phyloP scores from a whole-genome alignment of 2,329 filamentous ascomycete genomes.

The Fusarium albosuccineum region DNA sequence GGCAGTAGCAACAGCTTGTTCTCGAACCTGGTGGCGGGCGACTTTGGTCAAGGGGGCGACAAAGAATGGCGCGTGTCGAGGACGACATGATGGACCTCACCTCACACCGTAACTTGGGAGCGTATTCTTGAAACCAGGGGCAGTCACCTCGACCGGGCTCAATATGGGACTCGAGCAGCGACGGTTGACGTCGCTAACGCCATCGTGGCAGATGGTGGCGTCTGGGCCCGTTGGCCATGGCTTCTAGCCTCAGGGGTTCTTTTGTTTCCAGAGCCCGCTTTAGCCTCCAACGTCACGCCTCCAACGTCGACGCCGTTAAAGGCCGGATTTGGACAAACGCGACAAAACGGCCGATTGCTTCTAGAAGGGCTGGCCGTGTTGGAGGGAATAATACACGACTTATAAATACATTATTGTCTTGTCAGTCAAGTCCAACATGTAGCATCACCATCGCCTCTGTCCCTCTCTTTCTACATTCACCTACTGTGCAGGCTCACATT shows the following conservation, averaged over 20 bases:
- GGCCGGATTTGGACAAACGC: constrained; percentile 33
- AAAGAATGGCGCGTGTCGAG: neutral
- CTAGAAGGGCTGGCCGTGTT: constrained; percentile 14
- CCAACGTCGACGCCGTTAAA: constrained; percentile 21
- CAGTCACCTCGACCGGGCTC: neutral
- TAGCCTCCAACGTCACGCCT: constrained; percentile 3
- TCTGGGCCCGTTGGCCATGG: constrained; percentile 18
- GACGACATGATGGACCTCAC: constrained; percentile 13
- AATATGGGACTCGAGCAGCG: constrained; percentile 2
- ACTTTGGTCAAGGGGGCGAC: constrained; percentile 1
- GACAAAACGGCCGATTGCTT: constrained; percentile 13
- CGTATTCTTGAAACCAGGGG: constrained; percentile 11
- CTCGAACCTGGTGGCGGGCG: constrained; percentile 19
- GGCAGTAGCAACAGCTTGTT: neutral
- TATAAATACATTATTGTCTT: constrained; percentile 12
- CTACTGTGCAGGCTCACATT: constrained; percentile 18
- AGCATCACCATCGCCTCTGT: neutral
- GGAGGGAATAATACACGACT: neutral
- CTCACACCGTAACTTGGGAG: constrained; percentile 24
- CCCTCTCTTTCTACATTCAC: constrained; percentile 8
- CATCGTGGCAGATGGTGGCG: constrained; percentile 35
- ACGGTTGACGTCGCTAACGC: constrained; percentile 30
- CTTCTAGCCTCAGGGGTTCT: constrained; percentile 32
- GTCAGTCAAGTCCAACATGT: neutral
- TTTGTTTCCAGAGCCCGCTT: constrained; percentile 23